Evolutionary conservation across 345 rosid genomes (phyloP), one percentile per base, ranked within the genome.

Genomic region (Garcia nutans): DNA sequence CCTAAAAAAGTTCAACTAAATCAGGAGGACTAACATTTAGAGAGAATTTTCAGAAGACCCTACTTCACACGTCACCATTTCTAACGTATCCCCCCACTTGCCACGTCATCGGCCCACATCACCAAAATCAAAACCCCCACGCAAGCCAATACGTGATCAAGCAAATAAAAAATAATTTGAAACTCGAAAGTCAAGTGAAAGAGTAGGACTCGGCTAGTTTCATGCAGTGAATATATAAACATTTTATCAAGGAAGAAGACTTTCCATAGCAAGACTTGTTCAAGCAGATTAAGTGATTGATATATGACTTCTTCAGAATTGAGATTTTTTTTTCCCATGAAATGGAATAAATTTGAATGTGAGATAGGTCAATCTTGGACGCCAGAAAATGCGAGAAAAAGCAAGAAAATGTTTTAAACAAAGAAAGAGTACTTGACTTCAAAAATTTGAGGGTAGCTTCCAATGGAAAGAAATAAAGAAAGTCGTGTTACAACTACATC

Each of bases 381-480:
- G 52, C 50, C 81, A 76, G 86, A 72, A 77, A 82, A 26, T 55
- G 19, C 31, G 31, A 28, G 57, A 28, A 41, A 63, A 41, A 15
- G 3, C 15, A 23, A 37, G 31, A 72, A 24, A 19, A 54, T 8
- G 28, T 10, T 58, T 20, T 8, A 13, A 75, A 45, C 67, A 45
- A 59, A 56, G 4, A 75, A 57, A 58, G 78, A 59, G 16, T 26
- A n/a, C 22, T n/a, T 11, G 44, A 22, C 24, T 76, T 37, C 0
- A 7, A 62, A 37, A 41, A 24, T 67, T 24, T 22, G 45, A 0
- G n/a, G n/a, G n/a, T n/a, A n/a, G 73, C 64, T 10, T 3, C 66
- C 80, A 44, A 31, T 58, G 77, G 72, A 78, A 24, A 65, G 60
- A 56, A 7, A 50, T 63, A 47, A 22, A 15, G 81, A 70, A 64